Percentiles rank a stretch among this genome's conserved stretches.
These are phyloP conservation scores for Botryobasidium botryosum DNA, from an alignment of 768 basidiomycete genomes.

Conservation along the genomic window DNA sequence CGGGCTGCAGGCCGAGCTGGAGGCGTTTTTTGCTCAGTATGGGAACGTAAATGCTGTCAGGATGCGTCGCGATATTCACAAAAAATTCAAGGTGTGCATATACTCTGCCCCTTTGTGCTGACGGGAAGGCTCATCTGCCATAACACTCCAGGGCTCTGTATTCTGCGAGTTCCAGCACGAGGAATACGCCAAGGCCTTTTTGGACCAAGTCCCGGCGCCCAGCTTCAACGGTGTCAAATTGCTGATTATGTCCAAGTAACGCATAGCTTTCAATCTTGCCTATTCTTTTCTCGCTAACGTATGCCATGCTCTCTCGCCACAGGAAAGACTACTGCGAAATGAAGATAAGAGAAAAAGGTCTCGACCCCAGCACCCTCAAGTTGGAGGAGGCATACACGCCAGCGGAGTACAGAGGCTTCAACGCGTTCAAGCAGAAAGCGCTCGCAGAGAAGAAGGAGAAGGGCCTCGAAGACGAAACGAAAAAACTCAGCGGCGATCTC, in stretches of 20 bases:
- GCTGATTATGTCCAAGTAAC: slow-evolving; percentile 79
- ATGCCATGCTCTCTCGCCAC: neutral
- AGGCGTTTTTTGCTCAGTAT: slow-evolving; percentile 63
- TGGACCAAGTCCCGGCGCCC: slow-evolving; percentile 68
- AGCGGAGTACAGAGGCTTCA: slow-evolving; percentile 34
- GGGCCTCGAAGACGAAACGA: slow-evolving; percentile 26
- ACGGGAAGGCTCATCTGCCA: neutral
- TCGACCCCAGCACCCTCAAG: slow-evolving; percentile 20
- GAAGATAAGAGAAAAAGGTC: slow-evolving; percentile 91
- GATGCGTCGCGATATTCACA: slow-evolving; percentile 70
- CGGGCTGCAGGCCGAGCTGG: slow-evolving; percentile 52
- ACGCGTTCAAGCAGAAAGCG: slow-evolving; percentile 57
- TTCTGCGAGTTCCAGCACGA: slow-evolving; percentile 77
- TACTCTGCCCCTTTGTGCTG: neutral
- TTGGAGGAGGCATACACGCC: slow-evolving; percentile 4
- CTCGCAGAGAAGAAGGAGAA: slow-evolving; percentile 16
- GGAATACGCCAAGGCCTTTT: slow-evolving; percentile 50
- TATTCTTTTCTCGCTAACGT: neutral
- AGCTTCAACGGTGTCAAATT: slow-evolving; percentile 62
- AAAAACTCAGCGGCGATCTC: neutral
- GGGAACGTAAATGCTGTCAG: slow-evolving; percentile 68
- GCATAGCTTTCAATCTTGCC: slow-evolving; percentile 14
- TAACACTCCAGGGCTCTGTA: slow-evolving; percentile 52
- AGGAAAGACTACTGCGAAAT: slow-evolving; percentile 82
- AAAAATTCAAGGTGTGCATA: slow-evolving; percentile 66